These are phyloP conservation scores for Arabidopsis arenosa DNA, from an alignment of 345 rosid genomes.

Conservation along the genomic window DNA sequence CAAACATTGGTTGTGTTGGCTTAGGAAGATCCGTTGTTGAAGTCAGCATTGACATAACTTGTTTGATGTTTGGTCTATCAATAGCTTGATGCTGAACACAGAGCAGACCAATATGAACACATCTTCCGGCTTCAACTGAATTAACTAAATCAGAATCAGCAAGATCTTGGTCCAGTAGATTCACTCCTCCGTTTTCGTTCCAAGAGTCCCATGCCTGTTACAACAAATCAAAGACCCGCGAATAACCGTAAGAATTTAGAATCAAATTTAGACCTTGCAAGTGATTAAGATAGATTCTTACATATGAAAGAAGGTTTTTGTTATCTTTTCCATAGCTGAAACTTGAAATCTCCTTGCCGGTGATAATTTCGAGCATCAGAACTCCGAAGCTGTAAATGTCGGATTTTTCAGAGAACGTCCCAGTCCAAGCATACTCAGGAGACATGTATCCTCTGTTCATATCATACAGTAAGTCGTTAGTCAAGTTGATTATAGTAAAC, in stretches of 20 bases:
- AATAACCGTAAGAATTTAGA: constrained; percentile 12
- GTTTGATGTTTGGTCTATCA: constrained; percentile 46
- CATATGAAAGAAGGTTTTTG: constrained; percentile 42
- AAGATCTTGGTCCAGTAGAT: constrained; percentile 41
- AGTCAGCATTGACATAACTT: constrained; percentile 42
- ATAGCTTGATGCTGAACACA: constrained; percentile 45
- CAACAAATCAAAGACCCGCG: neutral
- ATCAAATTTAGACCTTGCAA: neutral
- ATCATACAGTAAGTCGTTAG: neutral
- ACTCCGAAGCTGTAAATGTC: constrained; percentile 64
- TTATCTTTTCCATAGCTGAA: constrained; percentile 39
- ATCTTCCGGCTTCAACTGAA: constrained; percentile 41
- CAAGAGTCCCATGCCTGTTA: constrained; percentile 47
- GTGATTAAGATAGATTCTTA: constrained; percentile 28
- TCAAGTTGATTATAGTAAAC: neutral
- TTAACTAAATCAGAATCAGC: constrained; percentile 18
- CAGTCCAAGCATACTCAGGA: constrained; percentile 60
- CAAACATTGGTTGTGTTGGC: constrained; percentile 44
- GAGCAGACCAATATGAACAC: constrained; percentile 41
- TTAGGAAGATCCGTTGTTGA: constrained; percentile 38
- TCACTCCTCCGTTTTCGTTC: constrained; percentile 30
- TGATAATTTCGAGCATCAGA: constrained; percentile 45
- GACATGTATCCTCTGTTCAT: constrained; percentile 53
- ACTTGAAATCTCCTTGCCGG: constrained; percentile 42
- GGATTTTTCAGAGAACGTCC: constrained; percentile 56